Conservation (phyloP, 1,139 yeast genomes). For the Zygosaccharomyces pseudobailii region DNA sequence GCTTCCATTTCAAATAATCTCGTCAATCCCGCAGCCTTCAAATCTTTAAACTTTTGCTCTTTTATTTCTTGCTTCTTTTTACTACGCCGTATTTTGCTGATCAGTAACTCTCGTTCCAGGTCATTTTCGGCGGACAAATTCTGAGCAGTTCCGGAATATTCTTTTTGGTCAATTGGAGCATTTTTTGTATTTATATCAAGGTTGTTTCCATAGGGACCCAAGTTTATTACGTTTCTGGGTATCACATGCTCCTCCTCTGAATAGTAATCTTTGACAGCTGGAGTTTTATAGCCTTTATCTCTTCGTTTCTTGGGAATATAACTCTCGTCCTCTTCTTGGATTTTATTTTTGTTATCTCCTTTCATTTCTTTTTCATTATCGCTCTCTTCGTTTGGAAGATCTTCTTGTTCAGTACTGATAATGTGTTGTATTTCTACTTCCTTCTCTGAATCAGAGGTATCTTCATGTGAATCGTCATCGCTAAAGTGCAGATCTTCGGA, state of each 20-base stretch:
- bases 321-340: conserved; percentile 15
- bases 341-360: conserved; percentile 4
- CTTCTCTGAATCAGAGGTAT: conserved; percentile 5
- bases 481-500: conserved; percentile 27
- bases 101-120: conserved; percentile 8
- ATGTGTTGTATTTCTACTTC: conserved; percentile 8
- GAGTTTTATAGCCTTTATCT: conserved; percentile 5
- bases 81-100: conserved; percentile 15
- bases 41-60: conserved; percentile 38
- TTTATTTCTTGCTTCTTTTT: conserved; percentile 39
- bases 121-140: conserved; percentile 10
- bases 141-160: conserved; percentile 1
- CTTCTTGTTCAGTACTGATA: conserved; percentile 13
- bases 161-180: conserved; percentile 16
- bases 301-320: conserved; percentile 9
- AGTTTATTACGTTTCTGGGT: conserved; percentile 24
- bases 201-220: conserved; percentile 37
- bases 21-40: conserved; percentile 33
- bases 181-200: conserved; percentile 13
- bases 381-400: conserved; percentile 9
- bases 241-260: conserved; percentile 12
- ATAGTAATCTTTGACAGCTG: conserved; percentile 4
- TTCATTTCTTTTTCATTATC: background rate
- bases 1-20: conserved; percentile 57
- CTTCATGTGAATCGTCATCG: conserved; percentile 21